phyloP scores from a whole-genome alignment of 2,329 filamentous ascomycete species.

The Xylaria sp. region DNA sequence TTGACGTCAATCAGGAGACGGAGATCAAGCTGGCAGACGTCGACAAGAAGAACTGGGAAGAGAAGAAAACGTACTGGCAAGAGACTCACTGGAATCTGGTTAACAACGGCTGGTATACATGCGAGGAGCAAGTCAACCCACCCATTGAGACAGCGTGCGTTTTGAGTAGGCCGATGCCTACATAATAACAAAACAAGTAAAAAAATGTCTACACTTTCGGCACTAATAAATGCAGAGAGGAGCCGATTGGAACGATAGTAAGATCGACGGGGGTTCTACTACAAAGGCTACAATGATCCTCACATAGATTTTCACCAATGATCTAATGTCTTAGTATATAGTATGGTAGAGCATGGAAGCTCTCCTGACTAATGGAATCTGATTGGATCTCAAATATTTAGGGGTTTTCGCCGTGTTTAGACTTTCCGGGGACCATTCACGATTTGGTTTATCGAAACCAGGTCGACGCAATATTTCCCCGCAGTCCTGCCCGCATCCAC shows the following conservation, averaged over 20 bases:
- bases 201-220: background rate
- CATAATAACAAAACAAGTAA: conserved; percentile 9
- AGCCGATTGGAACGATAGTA: background rate
- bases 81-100: conserved; percentile 71
- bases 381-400: conserved; percentile 1
- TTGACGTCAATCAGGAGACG: conserved; percentile 49
- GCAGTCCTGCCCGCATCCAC: background rate
- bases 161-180: conserved; percentile 37
- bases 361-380: conserved; percentile 8
- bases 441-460: background rate
- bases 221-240: conserved; percentile 5
- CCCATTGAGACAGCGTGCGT: conserved; percentile 48
- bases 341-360: background rate
- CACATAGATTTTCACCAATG: conserved; percentile 7
- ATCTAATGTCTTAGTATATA: conserved; percentile 10
- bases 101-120: conserved; percentile 73
- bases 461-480: background rate
- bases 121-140: conserved; percentile 40
- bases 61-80: conserved; percentile 77
- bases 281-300: background rate
- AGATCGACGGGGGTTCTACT: background rate
- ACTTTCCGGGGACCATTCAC: background rate
- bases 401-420: background rate
- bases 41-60: conserved; percentile 76
- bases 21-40: conserved; percentile 77